phyloP scores from a whole-genome alignment of 208 protist species.

The Leishmania aethiopica region DNA sequence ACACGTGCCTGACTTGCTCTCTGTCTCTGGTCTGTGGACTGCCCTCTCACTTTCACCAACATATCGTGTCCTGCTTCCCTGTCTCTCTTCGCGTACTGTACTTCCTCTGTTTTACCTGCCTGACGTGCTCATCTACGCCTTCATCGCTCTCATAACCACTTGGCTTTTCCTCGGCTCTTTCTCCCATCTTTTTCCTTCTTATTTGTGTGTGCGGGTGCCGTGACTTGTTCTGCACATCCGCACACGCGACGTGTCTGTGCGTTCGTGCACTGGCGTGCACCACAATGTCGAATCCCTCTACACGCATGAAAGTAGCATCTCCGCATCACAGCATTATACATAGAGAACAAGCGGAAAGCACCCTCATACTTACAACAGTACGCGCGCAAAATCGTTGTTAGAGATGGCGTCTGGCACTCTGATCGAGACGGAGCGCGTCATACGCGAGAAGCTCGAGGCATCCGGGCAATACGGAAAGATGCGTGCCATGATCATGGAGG shows the following conservation, averaged over 20 bases:
- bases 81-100: neutral
- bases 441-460: slow-evolving; percentile 73
- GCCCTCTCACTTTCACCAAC: neutral
- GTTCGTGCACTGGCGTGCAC: neutral
- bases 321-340: neutral
- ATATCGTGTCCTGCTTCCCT: neutral
- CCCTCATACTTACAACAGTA: neutral
- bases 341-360: neutral
- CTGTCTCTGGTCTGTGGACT: neutral
- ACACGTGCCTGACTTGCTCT: neutral
- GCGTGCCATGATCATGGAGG: slow-evolving; percentile 89
- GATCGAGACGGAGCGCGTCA: slow-evolving; percentile 61
- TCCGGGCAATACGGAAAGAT: slow-evolving; percentile 85
- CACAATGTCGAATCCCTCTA: neutral
- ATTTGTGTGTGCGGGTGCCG: neutral
- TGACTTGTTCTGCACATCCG: neutral
- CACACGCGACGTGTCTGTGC: neutral
- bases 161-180: neutral
- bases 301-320: neutral
- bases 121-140: neutral
- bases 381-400: neutral
- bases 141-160: neutral
- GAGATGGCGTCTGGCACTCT: slow-evolving; percentile 17
- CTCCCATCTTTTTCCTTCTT: neutral
- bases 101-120: neutral